Evolutionary conservation across 495 filamentous ascomycete genomes (phyloP).

Genomic region (Paragyromitra xinjiangensis): DNA sequence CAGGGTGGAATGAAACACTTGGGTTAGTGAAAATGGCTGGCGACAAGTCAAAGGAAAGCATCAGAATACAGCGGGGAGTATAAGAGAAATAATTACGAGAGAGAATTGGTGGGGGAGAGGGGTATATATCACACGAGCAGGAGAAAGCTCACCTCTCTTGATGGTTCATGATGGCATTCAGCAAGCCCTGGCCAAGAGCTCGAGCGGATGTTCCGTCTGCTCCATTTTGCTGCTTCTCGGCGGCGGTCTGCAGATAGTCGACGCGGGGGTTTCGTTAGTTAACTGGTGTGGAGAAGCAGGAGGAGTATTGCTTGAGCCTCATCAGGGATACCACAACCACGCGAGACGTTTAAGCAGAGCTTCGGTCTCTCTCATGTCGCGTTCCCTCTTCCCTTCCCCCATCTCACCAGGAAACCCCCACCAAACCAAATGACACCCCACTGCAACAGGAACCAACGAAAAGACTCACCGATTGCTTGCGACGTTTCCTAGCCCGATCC

Average conservation of each 20-base stretch:
- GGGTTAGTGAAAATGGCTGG: conserved; percentile 31
- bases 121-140: conserved; percentile 40
- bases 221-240: conserved; percentile 43
- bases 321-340: conserved; percentile 54
- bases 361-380: conserved; percentile 47
- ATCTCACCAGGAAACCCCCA: conserved; percentile 43
- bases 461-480: conserved; percentile 60
- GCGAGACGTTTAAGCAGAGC: conserved; percentile 48
- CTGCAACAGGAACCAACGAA: conserved; percentile 21
- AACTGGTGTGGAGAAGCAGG: conserved; percentile 43
- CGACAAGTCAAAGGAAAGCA: conserved; percentile 32
- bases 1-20: conserved; percentile 31
- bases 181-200: conserved; percentile 45
- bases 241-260: conserved; percentile 29
- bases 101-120: conserved; percentile 26
- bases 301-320: conserved; percentile 41
- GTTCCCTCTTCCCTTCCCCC: conserved; percentile 40
- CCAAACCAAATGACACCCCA: conserved; percentile 38
- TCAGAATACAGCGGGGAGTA: conserved; percentile 7
- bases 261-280: conserved; percentile 28
- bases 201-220: conserved; percentile 33
- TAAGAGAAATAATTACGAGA: conserved; percentile 14
- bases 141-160: conserved; percentile 51
- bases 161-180: conserved; percentile 56
- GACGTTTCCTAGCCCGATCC: conserved; percentile 59